Conservation (phyloP, 179 eudicot species). For the Silene vulgaris region DNA sequence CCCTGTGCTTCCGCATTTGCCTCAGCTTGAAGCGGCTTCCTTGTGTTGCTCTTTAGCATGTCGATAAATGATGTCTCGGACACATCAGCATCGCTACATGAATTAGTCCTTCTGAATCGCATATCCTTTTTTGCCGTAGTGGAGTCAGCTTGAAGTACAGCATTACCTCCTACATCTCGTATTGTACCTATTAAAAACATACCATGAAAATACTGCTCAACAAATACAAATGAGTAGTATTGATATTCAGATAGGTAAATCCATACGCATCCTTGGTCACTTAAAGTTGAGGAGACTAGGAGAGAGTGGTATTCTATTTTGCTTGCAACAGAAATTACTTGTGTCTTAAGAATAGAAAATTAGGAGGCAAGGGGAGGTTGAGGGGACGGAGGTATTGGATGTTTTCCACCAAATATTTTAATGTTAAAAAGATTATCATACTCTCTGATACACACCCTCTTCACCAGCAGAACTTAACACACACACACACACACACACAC, state of each 20-base stretch:
- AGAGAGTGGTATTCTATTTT: background rate
- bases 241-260: background rate
- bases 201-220: background rate
- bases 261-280: background rate
- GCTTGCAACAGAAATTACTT: background rate
- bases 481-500: too few species aligned
- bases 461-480: too few species aligned
- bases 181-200: constrained; percentile 33
- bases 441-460: too few species aligned
- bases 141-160: constrained; percentile 33
- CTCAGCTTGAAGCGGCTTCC: constrained; percentile 56
- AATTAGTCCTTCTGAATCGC: constrained; percentile 66
- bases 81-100: constrained; percentile 72
- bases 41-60: constrained; percentile 79
- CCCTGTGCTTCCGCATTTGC: constrained; percentile 42
- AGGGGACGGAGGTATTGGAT: too few species aligned
- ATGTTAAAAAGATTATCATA: too few species aligned
- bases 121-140: constrained; percentile 45
- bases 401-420: too few species aligned
- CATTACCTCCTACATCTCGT: constrained; percentile 38
- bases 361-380: too few species aligned
- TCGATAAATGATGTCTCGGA: constrained; percentile 79
- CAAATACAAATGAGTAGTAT: background rate
- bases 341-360: too few species aligned
- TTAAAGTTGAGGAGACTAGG: background rate